Conservation (phyloP, 2,329 filamentous ascomycete genomes). For the Aspergillus ustus region DNA sequence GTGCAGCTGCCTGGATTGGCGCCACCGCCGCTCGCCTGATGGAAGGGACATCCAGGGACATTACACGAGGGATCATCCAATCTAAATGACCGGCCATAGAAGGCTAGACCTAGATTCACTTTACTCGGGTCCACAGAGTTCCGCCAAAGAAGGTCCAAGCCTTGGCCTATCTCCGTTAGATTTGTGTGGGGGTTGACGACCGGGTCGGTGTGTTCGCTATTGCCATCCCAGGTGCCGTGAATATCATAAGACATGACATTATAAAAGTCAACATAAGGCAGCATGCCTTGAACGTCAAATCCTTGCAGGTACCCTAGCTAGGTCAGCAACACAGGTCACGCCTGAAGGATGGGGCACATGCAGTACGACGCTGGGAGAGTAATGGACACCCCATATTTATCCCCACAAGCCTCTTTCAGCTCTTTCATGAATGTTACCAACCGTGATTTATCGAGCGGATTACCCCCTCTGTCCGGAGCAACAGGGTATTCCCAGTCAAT, state of each 20-base stretch:
- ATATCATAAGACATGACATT: conserved; percentile 22
- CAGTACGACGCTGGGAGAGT: conserved; percentile 11
- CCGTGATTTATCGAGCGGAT: conserved; percentile 17
- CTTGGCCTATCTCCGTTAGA: conserved; percentile 16
- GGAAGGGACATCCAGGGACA: conserved; percentile 14
- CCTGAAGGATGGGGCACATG: too few relatives aligned
- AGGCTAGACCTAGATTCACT: conserved; percentile 16
- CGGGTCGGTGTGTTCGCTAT: conserved; percentile 9
- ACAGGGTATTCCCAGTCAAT: conserved; percentile 11
- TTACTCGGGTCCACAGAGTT: conserved; percentile 7
- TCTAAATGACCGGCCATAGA: conserved; percentile 17
- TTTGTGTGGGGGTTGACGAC: conserved; percentile 20
- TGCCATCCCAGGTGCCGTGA: conserved; percentile 18
- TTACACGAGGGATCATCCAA: conserved; percentile 5
- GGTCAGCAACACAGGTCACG: not conserved
- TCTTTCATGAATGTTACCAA: conserved; percentile 19
- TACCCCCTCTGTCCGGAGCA: conserved; percentile 16
- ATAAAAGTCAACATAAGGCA: conserved; percentile 14
- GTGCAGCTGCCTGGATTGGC: conserved; percentile 1
- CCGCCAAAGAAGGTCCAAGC: conserved; percentile 19
- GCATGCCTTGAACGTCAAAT: conserved; percentile 9
- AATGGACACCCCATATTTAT: conserved; percentile 14
- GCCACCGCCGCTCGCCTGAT: not conserved
- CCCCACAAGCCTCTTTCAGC: conserved; percentile 1
- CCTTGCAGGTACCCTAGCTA: conserved; percentile 23